Evolutionary conservation across 192 early-diverging fungal species (phyloP).

Genomic region (Entomortierella beljakovae): DNA sequence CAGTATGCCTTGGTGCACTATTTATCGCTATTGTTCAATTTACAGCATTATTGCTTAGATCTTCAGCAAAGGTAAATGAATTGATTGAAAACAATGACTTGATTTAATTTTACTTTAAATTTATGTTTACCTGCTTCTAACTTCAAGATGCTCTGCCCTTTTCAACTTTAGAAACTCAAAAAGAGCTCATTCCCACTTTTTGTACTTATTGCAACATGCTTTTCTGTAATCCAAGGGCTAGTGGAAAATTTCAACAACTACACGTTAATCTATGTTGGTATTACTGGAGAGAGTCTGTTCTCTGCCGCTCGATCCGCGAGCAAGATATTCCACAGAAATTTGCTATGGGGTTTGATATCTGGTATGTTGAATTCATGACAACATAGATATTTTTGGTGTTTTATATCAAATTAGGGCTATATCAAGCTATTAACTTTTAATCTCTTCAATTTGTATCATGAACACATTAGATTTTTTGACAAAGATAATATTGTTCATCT

Average conservation of each 20-base stretch:
- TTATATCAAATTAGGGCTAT: not conserved
- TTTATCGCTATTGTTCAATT: conserved; percentile 70
- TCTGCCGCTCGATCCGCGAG: conserved; percentile 67
- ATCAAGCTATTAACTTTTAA: not conserved
- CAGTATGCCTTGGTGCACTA: conserved; percentile 71
- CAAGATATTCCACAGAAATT: conserved; percentile 80
- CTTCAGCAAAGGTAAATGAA: conserved; percentile 61
- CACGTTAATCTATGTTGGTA: conserved; percentile 75
- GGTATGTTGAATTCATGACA: conserved; percentile 14
- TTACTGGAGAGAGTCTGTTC: conserved; percentile 75
- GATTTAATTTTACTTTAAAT: no score
- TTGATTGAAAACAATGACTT: not conserved
- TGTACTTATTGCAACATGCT: conserved; percentile 45
- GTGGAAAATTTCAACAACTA: conserved; percentile 71
- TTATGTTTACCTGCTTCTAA: not conserved
- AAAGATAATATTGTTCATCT: conserved; percentile 67
- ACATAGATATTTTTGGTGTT: not conserved
- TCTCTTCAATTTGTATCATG: no score
- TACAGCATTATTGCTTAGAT: conserved; percentile 55
- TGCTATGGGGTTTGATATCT: conserved; percentile 75
- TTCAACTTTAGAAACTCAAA: conserved; percentile 30
- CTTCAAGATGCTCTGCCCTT: not conserved
- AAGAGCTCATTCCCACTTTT: conserved; percentile 54
- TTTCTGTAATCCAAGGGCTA: conserved; percentile 55
- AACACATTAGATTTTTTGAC: conserved; percentile 61